phyloP scores from a whole-genome alignment of 2,329 filamentous ascomycete species.

The Tolypocladium nubicola region DNA sequence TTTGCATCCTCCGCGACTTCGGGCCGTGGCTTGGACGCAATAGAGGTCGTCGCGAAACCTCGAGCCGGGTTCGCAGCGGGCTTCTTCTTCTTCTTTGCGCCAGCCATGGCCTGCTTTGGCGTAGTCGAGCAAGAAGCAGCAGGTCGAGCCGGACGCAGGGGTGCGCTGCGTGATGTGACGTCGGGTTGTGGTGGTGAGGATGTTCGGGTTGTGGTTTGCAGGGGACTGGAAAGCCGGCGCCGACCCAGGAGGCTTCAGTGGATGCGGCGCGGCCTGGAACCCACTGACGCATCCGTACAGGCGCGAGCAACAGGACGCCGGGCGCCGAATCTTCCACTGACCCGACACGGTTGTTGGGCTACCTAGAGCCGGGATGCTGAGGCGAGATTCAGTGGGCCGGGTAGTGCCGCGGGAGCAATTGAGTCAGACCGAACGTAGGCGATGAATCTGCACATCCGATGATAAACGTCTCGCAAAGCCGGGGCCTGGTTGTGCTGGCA shows the following conservation, averaged over 20 bases:
- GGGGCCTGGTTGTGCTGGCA: background rate
- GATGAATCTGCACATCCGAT: no score
- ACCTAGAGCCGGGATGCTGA: background rate
- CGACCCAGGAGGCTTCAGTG: background rate
- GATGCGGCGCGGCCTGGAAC: background rate
- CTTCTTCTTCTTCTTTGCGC: constrained; percentile 83
- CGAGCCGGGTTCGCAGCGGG: constrained; percentile 74
- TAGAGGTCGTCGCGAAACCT: constrained; percentile 87
- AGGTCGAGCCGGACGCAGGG: background rate
- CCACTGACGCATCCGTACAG: background rate
- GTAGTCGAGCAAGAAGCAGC: background rate
- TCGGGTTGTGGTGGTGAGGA: background rate
- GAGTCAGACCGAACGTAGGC: background rate
- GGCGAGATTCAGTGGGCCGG: background rate
- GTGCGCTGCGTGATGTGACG: background rate
- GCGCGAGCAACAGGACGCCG: background rate
- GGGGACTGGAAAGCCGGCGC: background rate
- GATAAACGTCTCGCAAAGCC: background rate
- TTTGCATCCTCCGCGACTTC: constrained; percentile 38
- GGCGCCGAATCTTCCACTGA: background rate
- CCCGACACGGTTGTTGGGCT: background rate
- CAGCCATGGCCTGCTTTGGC: constrained; percentile 45
- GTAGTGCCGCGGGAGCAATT: background rate
- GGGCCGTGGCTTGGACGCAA: constrained; percentile 69
- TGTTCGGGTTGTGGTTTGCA: background rate